Evolutionary conservation across 2,329 filamentous ascomycete species (phyloP), one percentile per base, ranked within the genome.

Genomic region (Blastomyces percursus): DNA sequence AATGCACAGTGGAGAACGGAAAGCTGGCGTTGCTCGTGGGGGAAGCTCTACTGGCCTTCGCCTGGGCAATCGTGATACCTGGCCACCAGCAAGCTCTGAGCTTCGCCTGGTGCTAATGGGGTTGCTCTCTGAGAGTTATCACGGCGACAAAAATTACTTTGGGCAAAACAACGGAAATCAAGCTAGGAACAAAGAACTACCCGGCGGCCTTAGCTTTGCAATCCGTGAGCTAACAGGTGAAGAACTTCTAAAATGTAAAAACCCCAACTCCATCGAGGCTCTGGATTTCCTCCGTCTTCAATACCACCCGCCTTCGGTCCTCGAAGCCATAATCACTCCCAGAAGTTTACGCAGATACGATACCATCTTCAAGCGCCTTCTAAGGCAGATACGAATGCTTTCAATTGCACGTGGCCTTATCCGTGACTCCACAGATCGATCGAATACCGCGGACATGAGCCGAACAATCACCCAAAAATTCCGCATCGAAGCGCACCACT

Each of bases 31-130:
- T 40, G 84, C 89, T 54, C 82, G 86, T 9, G 84, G 84, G 55
- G 87, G 89, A 58, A 83, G 86, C 63, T 78, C 84, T 16, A 93
- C 96, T 80, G 93, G 94, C 0, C 80, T 97, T 50, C 87, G 91
- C 50, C 79, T 97, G 0, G 89, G 89, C n/a, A 85, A 84, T 1
- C 84, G 91, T 69, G 86, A 90, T 62, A 90, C 82, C 40, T 97
- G 94, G 94, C 94, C 94, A 32, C 94, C 94, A 4, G 91, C 91
- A 30, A 95, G 90, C 73, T 96, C 92, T 0, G 94, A 97, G 73
- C 78, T 99, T n/a, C 85, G 91, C 11, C 80, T 97, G 5, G 90
- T 90, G 0, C 80, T 99, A 21, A 95, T 92, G 82, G 91, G 91
- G 0, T 83, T 97, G 0, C 78, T 97, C 7, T 82, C 83, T 1